These are phyloP conservation scores for Backusella circina DNA, from an alignment of 192 early-diverging fungal species.

Conservation along the genomic window DNA sequence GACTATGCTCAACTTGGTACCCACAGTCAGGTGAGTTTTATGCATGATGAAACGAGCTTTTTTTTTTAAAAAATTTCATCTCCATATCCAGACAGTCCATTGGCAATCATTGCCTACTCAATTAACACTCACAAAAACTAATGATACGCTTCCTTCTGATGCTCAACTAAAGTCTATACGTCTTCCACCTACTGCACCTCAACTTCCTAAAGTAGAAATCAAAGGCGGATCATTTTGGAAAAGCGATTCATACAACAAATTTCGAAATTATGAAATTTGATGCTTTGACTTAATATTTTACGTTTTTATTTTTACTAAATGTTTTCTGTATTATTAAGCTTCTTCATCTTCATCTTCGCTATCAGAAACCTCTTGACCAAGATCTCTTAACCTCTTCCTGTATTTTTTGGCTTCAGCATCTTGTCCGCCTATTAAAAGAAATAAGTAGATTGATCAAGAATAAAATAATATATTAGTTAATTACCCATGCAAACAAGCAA, in stretches of 20 bases:
- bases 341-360: constrained; percentile 37
- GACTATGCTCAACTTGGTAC: constrained; percentile 17
- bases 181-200: neutral
- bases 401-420: constrained; percentile 33
- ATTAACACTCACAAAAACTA: neutral
- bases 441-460: neutral
- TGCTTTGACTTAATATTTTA: neutral
- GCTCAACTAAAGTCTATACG: constrained; percentile 1
- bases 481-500: constrained; percentile 38
- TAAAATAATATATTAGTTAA: constrained; percentile 43
- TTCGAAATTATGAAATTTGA: constrained; percentile 20
- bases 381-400: constrained; percentile 21
- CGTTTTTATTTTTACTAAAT: neutral
- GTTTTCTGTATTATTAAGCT: constrained; percentile 14
- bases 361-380: constrained; percentile 34
- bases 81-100: constrained; percentile 20
- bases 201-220: constrained; percentile 4
- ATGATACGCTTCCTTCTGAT: neutral
- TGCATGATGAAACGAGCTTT: neutral
- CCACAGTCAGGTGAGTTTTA: constrained; percentile 26
- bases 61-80: neutral
- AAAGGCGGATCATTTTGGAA: constrained; percentile 12
- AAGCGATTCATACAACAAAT: constrained; percentile 17
- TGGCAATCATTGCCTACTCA: constrained; percentile 29
- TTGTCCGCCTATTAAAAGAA: constrained; percentile 33